These are phyloP conservation scores for Candida gigantensis DNA, from an alignment of 1,139 yeast species.

Conservation along the genomic window DNA sequence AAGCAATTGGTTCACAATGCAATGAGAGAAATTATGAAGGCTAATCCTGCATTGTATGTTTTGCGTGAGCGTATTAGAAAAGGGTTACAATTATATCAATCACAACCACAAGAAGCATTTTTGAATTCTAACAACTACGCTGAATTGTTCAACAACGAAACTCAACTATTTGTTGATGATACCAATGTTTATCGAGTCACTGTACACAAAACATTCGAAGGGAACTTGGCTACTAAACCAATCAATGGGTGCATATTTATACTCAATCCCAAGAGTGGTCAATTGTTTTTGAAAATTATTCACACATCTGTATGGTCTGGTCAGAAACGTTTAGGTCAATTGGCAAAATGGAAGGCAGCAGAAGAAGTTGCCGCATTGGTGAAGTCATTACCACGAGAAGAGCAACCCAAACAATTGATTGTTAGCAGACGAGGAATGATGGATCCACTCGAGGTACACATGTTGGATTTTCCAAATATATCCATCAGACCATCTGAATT, in stretches of 20 bases:
- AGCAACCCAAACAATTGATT: slow-evolving; percentile 90
- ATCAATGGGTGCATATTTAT: slow-evolving; percentile 92
- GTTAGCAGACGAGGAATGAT: slow-evolving; percentile 88
- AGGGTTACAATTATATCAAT: slow-evolving; percentile 89
- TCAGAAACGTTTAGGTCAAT: slow-evolving; percentile 88
- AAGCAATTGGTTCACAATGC: slow-evolving; percentile 90
- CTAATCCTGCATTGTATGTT: slow-evolving; percentile 91
- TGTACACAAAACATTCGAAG: slow-evolving; percentile 89
- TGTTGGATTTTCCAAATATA: slow-evolving; percentile 94
- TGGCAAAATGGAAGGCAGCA: slow-evolving; percentile 98
- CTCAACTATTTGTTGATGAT: slow-evolving; percentile 86
- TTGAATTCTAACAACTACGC: slow-evolving; percentile 88
- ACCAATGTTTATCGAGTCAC: slow-evolving; percentile 93
- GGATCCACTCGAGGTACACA: slow-evolving; percentile 95
- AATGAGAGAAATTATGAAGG: slow-evolving; percentile 91
- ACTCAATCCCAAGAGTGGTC: slow-evolving; percentile 88
- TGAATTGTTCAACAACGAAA: slow-evolving; percentile 82
- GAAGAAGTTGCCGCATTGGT: slow-evolving; percentile 94
- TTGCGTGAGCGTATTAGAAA: slow-evolving; percentile 91
- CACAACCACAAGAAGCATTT: slow-evolving; percentile 91
- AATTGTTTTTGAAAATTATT: slow-evolving; percentile 80
- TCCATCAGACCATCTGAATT: slow-evolving; percentile 88
- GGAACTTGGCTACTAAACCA: slow-evolving; percentile 89
- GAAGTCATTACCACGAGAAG: slow-evolving; percentile 86
- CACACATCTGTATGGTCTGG: slow-evolving; percentile 98